Percentiles rank a stretch among this genome's conserved stretches.
These are phyloP conservation scores for Thymus mandschuricus DNA, from an alignment of 257 asterid species.

Conservation along the genomic window DNA sequence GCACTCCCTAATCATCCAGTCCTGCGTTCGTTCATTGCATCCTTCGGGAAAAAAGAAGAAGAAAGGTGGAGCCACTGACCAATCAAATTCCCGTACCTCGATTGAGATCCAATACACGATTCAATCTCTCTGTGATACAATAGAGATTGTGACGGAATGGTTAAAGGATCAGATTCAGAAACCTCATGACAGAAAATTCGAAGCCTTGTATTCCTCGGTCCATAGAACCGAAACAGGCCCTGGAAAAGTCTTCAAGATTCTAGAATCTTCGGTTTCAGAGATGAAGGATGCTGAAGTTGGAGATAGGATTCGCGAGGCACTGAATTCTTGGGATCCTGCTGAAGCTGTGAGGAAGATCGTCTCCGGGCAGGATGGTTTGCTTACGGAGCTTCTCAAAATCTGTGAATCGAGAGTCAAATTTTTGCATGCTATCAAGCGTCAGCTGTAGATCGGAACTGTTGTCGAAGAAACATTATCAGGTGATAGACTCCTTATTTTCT, in stretches of 20 bases:
- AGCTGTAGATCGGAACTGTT: conserved; percentile 42
- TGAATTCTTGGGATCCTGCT: conserved; percentile 69
- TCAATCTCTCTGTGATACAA: conserved; percentile 57
- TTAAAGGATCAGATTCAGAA: conserved; percentile 56
- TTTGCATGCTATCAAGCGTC: conserved; percentile 54
- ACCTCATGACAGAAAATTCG: conserved; percentile 51
- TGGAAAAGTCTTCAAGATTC: conserved; percentile 55
- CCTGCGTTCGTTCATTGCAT: conserved; percentile 58
- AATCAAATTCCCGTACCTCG: conserved; percentile 44
- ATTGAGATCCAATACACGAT: conserved; percentile 60
- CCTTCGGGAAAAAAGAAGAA: conserved; percentile 94
- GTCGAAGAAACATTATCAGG: conserved; percentile 26
- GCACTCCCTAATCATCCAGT: conserved; percentile 77
- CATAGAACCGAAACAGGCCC: conserved; percentile 55
- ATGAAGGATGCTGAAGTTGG: conserved; percentile 59
- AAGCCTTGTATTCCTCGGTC: conserved; percentile 53
- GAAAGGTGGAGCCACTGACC: conserved; percentile 75
- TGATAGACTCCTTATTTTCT: conserved; percentile 1
- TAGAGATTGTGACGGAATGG: conserved; percentile 66
- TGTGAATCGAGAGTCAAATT: conserved; percentile 64
- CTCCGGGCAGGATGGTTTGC: conserved; percentile 49
- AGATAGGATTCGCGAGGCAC: conserved; percentile 55
- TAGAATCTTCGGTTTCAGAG: conserved; percentile 47
- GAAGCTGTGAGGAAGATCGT: conserved; percentile 56
- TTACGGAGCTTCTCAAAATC: conserved; percentile 58